phyloP scores from a whole-genome alignment of 2,329 filamentous ascomycete genomes.

The Penicillium vulpinum region DNA sequence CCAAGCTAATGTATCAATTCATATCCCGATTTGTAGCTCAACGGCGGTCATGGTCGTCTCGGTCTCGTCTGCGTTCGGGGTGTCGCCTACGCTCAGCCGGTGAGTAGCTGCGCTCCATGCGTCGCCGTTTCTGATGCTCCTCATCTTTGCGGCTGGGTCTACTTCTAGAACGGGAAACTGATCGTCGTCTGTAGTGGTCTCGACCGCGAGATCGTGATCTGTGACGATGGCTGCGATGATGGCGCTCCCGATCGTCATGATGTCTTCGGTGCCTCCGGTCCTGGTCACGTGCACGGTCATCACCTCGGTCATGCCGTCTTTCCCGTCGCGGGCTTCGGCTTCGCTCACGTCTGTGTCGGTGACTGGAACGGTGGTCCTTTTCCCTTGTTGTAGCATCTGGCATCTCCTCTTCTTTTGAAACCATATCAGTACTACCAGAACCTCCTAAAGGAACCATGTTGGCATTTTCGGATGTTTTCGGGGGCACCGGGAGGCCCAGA shows the following conservation, averaged over 20 bases:
- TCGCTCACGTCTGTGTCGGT: slow-evolving; percentile 33
- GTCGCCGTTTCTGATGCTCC: slow-evolving; percentile 26
- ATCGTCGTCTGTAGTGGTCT: slow-evolving; percentile 27
- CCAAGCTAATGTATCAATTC: slow-evolving; percentile 9
- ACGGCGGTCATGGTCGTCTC: slow-evolving; percentile 28
- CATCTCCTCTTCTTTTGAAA: slow-evolving; percentile 25
- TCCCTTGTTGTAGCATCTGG: slow-evolving; percentile 28
- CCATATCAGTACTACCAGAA: slow-evolving; percentile 43
- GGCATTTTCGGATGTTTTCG: slow-evolving; percentile 63
- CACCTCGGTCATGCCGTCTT: slow-evolving; percentile 29
- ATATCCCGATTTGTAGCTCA: slow-evolving; percentile 14
- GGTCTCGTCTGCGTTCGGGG: slow-evolving; percentile 29
- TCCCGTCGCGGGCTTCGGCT: slow-evolving; percentile 37
- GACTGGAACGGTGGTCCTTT: slow-evolving; percentile 19
- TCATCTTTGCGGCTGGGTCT: slow-evolving; percentile 28
- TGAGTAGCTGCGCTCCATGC: slow-evolving; percentile 26
- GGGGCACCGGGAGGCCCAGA: slow-evolving; percentile 72
- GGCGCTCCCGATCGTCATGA: slow-evolving; percentile 34
- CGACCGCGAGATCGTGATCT: slow-evolving; percentile 32
- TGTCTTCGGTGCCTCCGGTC: slow-evolving; percentile 50
- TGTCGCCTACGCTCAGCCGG: slow-evolving; percentile 25
- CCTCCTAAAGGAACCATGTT: slow-evolving; percentile 64
- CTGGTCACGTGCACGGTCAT: slow-evolving; percentile 34
- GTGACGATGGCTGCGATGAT: slow-evolving; percentile 35
- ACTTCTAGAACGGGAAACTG: slow-evolving; percentile 32